phyloP scores from a whole-genome alignment of 441 rosid species.

The Gossypium gossypioides region DNA sequence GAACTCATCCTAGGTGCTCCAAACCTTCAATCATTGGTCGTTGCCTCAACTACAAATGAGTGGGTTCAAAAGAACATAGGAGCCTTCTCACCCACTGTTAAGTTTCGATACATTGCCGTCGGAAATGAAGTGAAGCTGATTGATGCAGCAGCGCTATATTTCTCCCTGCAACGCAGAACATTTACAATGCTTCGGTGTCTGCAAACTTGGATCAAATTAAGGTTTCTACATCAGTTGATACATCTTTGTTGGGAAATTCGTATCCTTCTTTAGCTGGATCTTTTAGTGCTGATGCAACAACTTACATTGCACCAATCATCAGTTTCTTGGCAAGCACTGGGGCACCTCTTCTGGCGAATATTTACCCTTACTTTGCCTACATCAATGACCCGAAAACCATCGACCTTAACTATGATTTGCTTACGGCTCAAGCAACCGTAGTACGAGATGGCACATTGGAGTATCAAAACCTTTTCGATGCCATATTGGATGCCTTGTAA shows the following conservation, averaged over 20 bases:
- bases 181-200: slow-evolving; percentile 20
- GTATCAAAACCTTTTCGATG: slow-evolving; percentile 19
- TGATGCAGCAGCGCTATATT: slow-evolving; percentile 14
- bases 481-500: slow-evolving; percentile 29
- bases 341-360: slow-evolving; percentile 41
- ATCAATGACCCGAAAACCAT: slow-evolving; percentile 4
- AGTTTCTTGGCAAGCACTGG: slow-evolving; percentile 16
- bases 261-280: slow-evolving; percentile 28
- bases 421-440: slow-evolving; percentile 16
- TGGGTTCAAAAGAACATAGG: slow-evolving; percentile 31
- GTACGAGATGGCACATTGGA: slow-evolving; percentile 19
- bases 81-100: slow-evolving; percentile 19
- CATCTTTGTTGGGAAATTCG: slow-evolving; percentile 9
- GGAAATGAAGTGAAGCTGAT: slow-evolving; percentile 20
- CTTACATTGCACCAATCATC: slow-evolving; percentile 27
- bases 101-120: slow-evolving; percentile 6
- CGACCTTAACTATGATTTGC: slow-evolving; percentile 26
- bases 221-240: slow-evolving; percentile 31
- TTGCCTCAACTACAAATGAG: slow-evolving; percentile 9
- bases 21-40: slow-evolving; percentile 18
- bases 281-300: background rate
- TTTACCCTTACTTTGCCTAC: slow-evolving; percentile 35
- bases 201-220: slow-evolving; percentile 26
- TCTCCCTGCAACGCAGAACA: slow-evolving; percentile 26
- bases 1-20: slow-evolving; percentile 28